These are phyloP conservation scores for Candida schatavii DNA, from an alignment of 805 yeast genomes.

Conservation along the genomic window DNA sequence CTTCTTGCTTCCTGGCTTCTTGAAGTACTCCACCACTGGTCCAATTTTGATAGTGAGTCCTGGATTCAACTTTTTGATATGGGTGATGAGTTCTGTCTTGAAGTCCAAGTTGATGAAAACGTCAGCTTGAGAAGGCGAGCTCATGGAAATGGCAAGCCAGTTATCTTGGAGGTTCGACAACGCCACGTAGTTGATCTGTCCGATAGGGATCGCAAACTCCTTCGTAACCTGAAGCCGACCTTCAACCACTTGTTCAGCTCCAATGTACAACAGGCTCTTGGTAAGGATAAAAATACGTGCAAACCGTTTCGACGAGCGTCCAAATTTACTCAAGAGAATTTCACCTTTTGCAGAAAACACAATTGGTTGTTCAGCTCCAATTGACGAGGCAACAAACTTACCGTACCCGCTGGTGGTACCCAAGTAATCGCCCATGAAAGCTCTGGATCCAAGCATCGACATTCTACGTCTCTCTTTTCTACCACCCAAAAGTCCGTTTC, in stretches of 20 bases:
- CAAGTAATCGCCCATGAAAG: slow-evolving; percentile 92
- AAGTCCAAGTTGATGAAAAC: slow-evolving; percentile 74
- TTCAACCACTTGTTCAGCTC: slow-evolving; percentile 71
- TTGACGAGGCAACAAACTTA: slow-evolving; percentile 63
- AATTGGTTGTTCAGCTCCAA: slow-evolving; percentile 64
- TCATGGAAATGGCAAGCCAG: slow-evolving; percentile 75
- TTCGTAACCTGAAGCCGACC: slow-evolving; percentile 50
- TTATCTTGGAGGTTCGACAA: slow-evolving; percentile 82
- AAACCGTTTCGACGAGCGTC: slow-evolving; percentile 81
- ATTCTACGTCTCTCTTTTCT: slow-evolving; percentile 87
- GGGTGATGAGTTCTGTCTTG: slow-evolving; percentile 85
- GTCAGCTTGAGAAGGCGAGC: slow-evolving; percentile 62
- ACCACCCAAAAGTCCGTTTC: slow-evolving; percentile 64
- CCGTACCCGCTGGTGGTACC: slow-evolving; percentile 80
- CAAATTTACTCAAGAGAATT: slow-evolving; percentile 78
- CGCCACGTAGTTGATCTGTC: slow-evolving; percentile 58
- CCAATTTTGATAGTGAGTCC: slow-evolving; percentile 64
- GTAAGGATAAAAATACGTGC: slow-evolving; percentile 75
- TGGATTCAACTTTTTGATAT: slow-evolving; percentile 59
- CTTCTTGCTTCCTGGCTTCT: slow-evolving; percentile 71
- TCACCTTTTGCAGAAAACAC: slow-evolving; percentile 82
- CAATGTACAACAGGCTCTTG: slow-evolving; percentile 55
- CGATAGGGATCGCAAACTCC: slow-evolving; percentile 63
- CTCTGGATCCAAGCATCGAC: slow-evolving; percentile 82
- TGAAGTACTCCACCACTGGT: slow-evolving; percentile 74